Evolutionary conservation across 371 early-diverging fungal genomes (phyloP), one percentile per base, ranked within the genome.

Genomic region (Mucor lusitanicus): DNA sequence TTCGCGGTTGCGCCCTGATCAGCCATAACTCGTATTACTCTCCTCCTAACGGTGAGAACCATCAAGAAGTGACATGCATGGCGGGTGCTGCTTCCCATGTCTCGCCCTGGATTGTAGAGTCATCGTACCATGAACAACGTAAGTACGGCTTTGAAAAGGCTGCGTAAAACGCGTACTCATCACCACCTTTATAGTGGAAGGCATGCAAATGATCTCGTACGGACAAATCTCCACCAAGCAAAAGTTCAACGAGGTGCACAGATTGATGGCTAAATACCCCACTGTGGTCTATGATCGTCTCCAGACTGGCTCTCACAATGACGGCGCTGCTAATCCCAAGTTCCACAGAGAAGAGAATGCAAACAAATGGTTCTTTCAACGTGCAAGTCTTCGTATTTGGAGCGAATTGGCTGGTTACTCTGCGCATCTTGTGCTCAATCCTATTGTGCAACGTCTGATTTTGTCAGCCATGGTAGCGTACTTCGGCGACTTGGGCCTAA

Each of bases 31-130:
- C 67, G 3, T 62, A 55, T 19, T 65, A 64, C 28, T 3, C 53
- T 44, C 69, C 76, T 15, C 68, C 67, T 19, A 54, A 46, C 25
- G 69, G 65, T 15, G 58, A 65, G 72, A 87, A 87, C 21, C 99
- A 99, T 78, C 93, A 92, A 61, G 99, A 99, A 77, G 93, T 99
- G 11, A 91, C 89, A 0, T 94, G 94, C 69, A 87, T 91, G 81
- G 74, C 76, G 6, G 78, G 83, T 23, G 91, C 90, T 8, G 84
- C 72, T 54, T 63, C 71, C 6, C 75, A 82, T 40, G 80, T 88
- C 44, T 82, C 86, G 15, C 66, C 88, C 3, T 94, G 91, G 90
- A 67, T 79, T 27, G 76, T 88, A 37, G 90, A 88, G 55, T 68
- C 80, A 12, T 63, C 75, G 4, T 72, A 70, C 37, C 80, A 77